These are phyloP conservation scores for Cryphonectria japonica DNA, from an alignment of 2,329 filamentous ascomycete genomes.

Conservation along the genomic window DNA sequence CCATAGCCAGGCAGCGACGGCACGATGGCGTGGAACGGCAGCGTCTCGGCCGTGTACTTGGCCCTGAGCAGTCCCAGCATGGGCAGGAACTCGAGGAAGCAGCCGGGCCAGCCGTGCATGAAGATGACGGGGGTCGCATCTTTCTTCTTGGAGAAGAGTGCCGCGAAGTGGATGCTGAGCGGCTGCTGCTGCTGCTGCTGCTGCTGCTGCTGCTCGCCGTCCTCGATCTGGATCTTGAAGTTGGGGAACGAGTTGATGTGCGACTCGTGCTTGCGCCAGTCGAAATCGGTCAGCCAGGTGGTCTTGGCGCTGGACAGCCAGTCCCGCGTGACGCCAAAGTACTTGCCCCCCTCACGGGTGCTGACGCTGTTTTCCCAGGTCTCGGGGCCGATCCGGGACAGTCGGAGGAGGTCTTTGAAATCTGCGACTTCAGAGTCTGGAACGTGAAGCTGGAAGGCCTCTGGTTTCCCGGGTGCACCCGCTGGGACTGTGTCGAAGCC, in stretches of 20 bases:
- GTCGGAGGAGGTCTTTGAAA: constrained; percentile 16
- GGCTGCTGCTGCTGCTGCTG: constrained; percentile 29
- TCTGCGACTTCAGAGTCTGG: background rate
- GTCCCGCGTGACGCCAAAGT: constrained; percentile 18
- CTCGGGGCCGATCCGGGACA: constrained; percentile 10
- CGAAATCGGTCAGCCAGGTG: constrained; percentile 48
- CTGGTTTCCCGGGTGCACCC: background rate
- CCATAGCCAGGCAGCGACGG: constrained; percentile 60
- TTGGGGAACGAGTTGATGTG: constrained; percentile 54
- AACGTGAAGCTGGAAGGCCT: constrained; percentile 9
- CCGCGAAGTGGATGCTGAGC: constrained; percentile 56
- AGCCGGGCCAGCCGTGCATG: constrained; percentile 60
- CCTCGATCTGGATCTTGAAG: constrained; percentile 46
- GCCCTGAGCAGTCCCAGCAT: constrained; percentile 49
- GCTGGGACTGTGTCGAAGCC: constrained; percentile 15
- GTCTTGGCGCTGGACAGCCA: constrained; percentile 33
- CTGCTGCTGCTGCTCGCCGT: constrained; percentile 36
- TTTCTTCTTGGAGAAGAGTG: constrained; percentile 54
- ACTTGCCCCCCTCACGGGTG: constrained; percentile 1
- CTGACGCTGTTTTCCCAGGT: constrained; percentile 16
- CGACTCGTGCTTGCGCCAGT: constrained; percentile 47
- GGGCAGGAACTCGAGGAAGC: constrained; percentile 59
- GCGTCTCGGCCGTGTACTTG: constrained; percentile 51
- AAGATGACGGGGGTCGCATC: constrained; percentile 56
- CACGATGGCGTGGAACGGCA: constrained; percentile 62